phyloP scores from a whole-genome alignment of 768 basidiomycete genomes.

The Lentinula raphanica region DNA sequence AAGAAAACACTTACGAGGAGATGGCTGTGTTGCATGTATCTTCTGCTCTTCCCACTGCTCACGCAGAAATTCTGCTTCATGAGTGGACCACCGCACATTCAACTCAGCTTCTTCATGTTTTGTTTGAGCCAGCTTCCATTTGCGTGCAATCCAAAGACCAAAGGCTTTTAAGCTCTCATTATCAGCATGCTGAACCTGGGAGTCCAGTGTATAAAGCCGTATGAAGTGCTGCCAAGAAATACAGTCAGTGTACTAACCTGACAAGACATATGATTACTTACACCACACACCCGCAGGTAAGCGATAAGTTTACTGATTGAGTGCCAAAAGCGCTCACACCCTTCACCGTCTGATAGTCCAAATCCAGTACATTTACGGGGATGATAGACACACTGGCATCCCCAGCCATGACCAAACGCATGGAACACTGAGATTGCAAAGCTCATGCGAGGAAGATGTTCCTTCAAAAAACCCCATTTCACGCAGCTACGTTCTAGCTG shows the following conservation, averaged over 20 bases:
- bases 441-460: constrained; percentile 16
- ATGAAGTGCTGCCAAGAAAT: constrained; percentile 12
- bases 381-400: constrained; percentile 31
- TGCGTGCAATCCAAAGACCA: constrained; percentile 14
- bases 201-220: constrained; percentile 12
- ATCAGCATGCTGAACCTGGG: constrained; percentile 11
- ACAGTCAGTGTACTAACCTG: not conserved
- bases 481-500: no score
- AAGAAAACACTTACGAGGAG: constrained; percentile 18
- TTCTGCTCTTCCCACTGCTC: constrained; percentile 10
- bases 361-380: constrained; percentile 23
- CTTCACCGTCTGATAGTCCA: no score
- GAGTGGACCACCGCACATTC: not conserved
- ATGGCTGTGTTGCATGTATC: constrained; percentile 1
- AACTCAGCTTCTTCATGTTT: not conserved
- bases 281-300: constrained; percentile 14
- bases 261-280: constrained; percentile 4
- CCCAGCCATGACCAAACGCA: constrained; percentile 36
- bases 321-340: no score
- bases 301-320: constrained; percentile 17
- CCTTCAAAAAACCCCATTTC: constrained; percentile 20
- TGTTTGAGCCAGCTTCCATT: not conserved
- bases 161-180: constrained; percentile 3
- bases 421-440: constrained; percentile 31
- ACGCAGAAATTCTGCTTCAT: not conserved